Conservation (phyloP, 495 filamentous ascomycete genomes). For the Pseudoneurospora amorphoporcata region DNA sequence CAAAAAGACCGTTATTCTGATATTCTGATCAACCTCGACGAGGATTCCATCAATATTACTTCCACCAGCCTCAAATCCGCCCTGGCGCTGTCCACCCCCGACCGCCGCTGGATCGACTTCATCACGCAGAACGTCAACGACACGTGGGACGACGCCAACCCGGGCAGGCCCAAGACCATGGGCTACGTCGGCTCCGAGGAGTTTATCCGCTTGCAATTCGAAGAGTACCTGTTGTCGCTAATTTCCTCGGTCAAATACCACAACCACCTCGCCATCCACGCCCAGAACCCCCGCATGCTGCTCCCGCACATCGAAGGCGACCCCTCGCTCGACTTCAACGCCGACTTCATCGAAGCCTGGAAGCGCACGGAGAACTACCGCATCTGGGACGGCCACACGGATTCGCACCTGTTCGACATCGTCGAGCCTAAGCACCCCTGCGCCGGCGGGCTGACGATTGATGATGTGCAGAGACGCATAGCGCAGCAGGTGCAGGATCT, state of each 20-base stretch:
- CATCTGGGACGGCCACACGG: slow-evolving; percentile 61
- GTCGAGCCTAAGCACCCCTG: slow-evolving; percentile 88
- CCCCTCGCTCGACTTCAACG: slow-evolving; percentile 68
- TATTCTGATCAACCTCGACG: slow-evolving; percentile 92
- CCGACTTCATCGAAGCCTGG: slow-evolving; percentile 73
- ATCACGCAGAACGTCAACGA: slow-evolving; percentile 87
- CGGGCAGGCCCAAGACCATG: slow-evolving; percentile 78
- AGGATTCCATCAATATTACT: slow-evolving; percentile 72
- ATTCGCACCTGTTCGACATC: slow-evolving; percentile 86
- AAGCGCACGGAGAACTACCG: slow-evolving; percentile 77
- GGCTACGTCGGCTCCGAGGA: slow-evolving; percentile 96
- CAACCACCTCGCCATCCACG: slow-evolving; percentile 56
- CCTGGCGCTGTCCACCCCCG: slow-evolving; percentile 70
- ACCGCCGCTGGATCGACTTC: slow-evolving; percentile 94
- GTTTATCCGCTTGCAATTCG: slow-evolving; percentile 94
- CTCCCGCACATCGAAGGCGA: slow-evolving; percentile 70
- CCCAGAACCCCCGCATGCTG: slow-evolving; percentile 46
- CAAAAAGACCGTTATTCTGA: slow-evolving; percentile 97
- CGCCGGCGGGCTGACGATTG: slow-evolving; percentile 87
- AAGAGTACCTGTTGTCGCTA: slow-evolving; percentile 89
- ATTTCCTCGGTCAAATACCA: slow-evolving; percentile 85
- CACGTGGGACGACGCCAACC: slow-evolving; percentile 91
- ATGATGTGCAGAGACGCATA: slow-evolving; percentile 85
- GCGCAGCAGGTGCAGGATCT: slow-evolving; percentile 81
- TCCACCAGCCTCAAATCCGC: slow-evolving; percentile 69